These are phyloP conservation scores for Candida nitratophila DNA, from an alignment of 805 yeast genomes.

Conservation along the genomic window DNA sequence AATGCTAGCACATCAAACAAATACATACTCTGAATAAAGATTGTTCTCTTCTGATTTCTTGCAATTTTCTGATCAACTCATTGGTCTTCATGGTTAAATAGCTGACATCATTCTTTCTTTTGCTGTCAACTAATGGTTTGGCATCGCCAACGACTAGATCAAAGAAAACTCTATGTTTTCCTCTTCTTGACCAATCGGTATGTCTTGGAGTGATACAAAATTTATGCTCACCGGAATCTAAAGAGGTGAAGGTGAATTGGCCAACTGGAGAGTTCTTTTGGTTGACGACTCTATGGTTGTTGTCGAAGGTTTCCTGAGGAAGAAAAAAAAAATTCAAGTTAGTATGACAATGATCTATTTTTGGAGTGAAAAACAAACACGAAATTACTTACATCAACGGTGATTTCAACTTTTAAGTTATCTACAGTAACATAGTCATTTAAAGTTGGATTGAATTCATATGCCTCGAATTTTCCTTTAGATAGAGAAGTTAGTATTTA, in stretches of 20 bases:
- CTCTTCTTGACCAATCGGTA: slow-evolving; percentile 37
- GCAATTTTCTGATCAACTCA: slow-evolving; percentile 46
- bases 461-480: slow-evolving; percentile 51
- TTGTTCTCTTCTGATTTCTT: slow-evolving; percentile 61
- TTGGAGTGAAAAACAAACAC: background rate
- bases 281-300: slow-evolving; percentile 66
- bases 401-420: slow-evolving; percentile 55
- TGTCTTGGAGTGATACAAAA: slow-evolving; percentile 58
- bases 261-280: slow-evolving; percentile 62
- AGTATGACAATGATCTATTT: background rate
- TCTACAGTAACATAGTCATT: slow-evolving; percentile 43
- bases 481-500: background rate
- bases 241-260: slow-evolving; percentile 66
- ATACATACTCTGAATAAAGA: slow-evolving; percentile 41
- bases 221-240: slow-evolving; percentile 73
- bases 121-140: slow-evolving; percentile 55
- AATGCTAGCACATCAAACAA: no score
- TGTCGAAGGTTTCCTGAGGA: slow-evolving; percentile 58
- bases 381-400: slow-evolving; percentile 47
- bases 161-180: slow-evolving; percentile 59
- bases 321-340: background rate
- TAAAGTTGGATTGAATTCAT: slow-evolving; percentile 45
- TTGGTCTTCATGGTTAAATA: slow-evolving; percentile 51
- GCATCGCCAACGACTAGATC: slow-evolving; percentile 67
- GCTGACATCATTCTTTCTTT: slow-evolving; percentile 51